These are phyloP conservation scores for Fusarium sulawesiense DNA, from an alignment of 2,329 filamentous ascomycete genomes.

Conservation along the genomic window DNA sequence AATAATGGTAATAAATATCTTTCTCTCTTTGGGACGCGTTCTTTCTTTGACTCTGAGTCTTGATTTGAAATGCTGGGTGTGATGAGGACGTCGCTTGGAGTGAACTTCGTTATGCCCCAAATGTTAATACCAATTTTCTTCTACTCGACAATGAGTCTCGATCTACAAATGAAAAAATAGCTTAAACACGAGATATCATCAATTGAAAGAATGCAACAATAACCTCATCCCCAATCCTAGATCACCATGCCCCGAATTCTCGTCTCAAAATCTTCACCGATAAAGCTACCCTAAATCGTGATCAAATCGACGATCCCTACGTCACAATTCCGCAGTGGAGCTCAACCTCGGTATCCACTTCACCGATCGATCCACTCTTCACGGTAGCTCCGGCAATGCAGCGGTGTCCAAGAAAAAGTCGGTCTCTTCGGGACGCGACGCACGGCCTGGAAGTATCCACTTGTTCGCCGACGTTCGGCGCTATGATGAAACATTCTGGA, in stretches of 20 bases:
- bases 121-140: too few relatives aligned
- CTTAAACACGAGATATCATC: too few relatives aligned
- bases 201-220: too few relatives aligned
- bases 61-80: too few relatives aligned
- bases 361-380: not conserved
- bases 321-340: constrained; percentile 1
- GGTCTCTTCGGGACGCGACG: not conserved
- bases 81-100: too few relatives aligned
- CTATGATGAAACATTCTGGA: constrained; percentile 5
- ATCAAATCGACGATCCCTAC: not conserved
- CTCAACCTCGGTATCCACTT: not conserved
- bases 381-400: not conserved
- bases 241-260: not conserved
- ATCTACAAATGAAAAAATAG: too few relatives aligned
- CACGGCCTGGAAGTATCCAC: not conserved
- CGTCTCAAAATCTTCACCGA: not conserved
- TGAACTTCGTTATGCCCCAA: too few relatives aligned
- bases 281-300: not conserved
- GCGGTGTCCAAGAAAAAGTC: not conserved
- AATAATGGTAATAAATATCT: too few relatives aligned
- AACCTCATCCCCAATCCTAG: too few relatives aligned
- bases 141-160: too few relatives aligned
- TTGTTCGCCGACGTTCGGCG: not conserved
- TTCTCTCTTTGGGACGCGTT: rapidly evolving
- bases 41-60: too few relatives aligned